phyloP scores from a whole-genome alignment of 495 filamentous ascomycete genomes.

The Parathielavia appendiculata region DNA sequence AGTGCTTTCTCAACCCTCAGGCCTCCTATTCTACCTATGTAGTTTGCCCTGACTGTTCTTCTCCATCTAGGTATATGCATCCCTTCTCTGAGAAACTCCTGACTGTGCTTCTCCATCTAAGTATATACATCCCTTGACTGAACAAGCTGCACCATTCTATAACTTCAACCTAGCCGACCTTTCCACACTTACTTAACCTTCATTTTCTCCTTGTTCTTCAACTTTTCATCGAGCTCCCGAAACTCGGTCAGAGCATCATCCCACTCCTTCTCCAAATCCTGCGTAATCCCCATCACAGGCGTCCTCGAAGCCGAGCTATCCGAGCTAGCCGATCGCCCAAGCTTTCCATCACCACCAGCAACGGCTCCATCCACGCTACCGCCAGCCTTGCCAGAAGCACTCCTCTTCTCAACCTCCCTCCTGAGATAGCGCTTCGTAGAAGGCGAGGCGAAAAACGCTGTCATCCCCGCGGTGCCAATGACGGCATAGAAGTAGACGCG shows the following conservation, averaged over 20 bases:
- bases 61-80: too few relatives aligned
- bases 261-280: constrained; percentile 70
- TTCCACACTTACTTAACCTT: not conserved
- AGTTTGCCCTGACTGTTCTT: too few relatives aligned
- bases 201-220: not conserved
- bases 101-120: too few relatives aligned
- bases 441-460: constrained; percentile 76
- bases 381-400: constrained; percentile 28
- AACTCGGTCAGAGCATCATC: constrained; percentile 77
- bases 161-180: too few relatives aligned
- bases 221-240: constrained; percentile 49
- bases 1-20: too few relatives aligned
- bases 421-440: constrained; percentile 55
- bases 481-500: constrained; percentile 87
- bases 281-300: constrained; percentile 69
- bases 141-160: too few relatives aligned
- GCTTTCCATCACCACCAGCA: constrained; percentile 14
- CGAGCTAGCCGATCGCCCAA: constrained; percentile 31
- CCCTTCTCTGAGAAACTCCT: too few relatives aligned
- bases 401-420: constrained; percentile 55
- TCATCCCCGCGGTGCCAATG: constrained; percentile 55
- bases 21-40: too few relatives aligned
- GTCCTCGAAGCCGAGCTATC: constrained; percentile 39
- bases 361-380: constrained; percentile 14
- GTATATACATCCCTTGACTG: too few relatives aligned